phyloP scores from a whole-genome alignment of 139 green algal species.

The Chlorella sp. region DNA sequence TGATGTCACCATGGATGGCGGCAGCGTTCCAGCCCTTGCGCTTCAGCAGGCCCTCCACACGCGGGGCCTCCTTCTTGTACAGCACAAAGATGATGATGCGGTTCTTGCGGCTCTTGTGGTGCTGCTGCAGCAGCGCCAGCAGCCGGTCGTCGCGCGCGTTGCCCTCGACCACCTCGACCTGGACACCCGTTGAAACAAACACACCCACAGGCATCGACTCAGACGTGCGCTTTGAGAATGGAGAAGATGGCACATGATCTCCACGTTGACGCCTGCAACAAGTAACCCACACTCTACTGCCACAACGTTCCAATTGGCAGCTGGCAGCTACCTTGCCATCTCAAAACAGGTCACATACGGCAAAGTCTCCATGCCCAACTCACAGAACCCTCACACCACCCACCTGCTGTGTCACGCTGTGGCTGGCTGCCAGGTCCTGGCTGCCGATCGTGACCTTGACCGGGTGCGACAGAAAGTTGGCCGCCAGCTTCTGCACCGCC shows the following conservation, averaged over 20 bases:
- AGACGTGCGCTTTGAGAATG: too few relatives aligned
- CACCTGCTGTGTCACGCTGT: constrained; percentile 74
- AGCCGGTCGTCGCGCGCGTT: constrained; percentile 56
- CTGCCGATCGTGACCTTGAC: constrained; percentile 70
- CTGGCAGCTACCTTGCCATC: neutral
- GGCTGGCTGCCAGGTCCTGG: constrained; percentile 81
- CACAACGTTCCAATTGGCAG: neutral
- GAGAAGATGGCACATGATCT: too few relatives aligned
- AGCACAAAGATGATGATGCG: constrained; percentile 93
- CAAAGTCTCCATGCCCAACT: neutral
- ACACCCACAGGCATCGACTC: too few relatives aligned
- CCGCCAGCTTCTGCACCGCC: constrained; percentile 80
- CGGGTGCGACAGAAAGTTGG: constrained; percentile 72
- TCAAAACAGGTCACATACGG: neutral
- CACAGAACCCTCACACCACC: neutral
- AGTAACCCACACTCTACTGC: neutral
- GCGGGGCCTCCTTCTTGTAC: constrained; percentile 94
- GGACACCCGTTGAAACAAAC: too few relatives aligned
- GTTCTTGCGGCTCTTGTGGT: constrained; percentile 78
- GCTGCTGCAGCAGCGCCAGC: constrained; percentile 66
- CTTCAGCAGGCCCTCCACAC: constrained; percentile 71
- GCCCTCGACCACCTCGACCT: constrained; percentile 91
- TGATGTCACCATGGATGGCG: constrained; percentile 89
- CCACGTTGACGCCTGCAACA: too few relatives aligned
- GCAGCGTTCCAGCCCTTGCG: constrained; percentile 65